Base-by-base conservation (phyloP, 441 rosid genomes). In the Kokia cookei region DNA sequence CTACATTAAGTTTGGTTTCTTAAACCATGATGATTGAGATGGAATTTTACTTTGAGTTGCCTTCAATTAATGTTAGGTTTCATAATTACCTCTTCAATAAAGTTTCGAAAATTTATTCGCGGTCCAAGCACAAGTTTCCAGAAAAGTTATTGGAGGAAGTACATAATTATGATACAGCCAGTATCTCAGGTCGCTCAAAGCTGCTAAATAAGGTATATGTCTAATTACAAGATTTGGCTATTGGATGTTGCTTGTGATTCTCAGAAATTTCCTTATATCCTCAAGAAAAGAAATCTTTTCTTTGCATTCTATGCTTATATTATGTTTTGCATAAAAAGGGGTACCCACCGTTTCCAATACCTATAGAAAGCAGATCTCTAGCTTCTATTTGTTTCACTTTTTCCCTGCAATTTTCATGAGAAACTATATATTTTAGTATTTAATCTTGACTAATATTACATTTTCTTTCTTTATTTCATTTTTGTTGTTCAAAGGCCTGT, bases 101-200 rank as follows among this genome's bases (percentile, higher is more conserved):
- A 66, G 57, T 85, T 42, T 82, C 88, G 35, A 88, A 71, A 73
- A 47, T 78, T 4, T 78, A 79, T 75, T 83, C 42, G 70, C 83
- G 96, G 7, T 87, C 91, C 8, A 88, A 91, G 83, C 91, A 84
- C 75, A 85, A 78, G 40, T 80, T 81, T 73, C 73, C 86, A 1
- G 85, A 85, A 24, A 83, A 81, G 75, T n/a, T 86, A 69, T 66
- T 85, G 32, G 85, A 79, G 51, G 84, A 84, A 83, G 81, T 82
- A 45, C 84, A 80, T 5, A 80, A 73, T 17, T 80, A 48, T 79
- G 85, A 74, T 1, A 26, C 61, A 35, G 73, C 79, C 55, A 80
- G 86, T 77, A 80, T 77, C 55, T 78, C 86, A 9, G 87, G 77
- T 69, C 82, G 75, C 71, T 77, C 90, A 5, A 86, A 84, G 83